These are phyloP conservation scores for Leccinum obscurum DNA, from an alignment of 768 basidiomycete species.

Conservation along the genomic window DNA sequence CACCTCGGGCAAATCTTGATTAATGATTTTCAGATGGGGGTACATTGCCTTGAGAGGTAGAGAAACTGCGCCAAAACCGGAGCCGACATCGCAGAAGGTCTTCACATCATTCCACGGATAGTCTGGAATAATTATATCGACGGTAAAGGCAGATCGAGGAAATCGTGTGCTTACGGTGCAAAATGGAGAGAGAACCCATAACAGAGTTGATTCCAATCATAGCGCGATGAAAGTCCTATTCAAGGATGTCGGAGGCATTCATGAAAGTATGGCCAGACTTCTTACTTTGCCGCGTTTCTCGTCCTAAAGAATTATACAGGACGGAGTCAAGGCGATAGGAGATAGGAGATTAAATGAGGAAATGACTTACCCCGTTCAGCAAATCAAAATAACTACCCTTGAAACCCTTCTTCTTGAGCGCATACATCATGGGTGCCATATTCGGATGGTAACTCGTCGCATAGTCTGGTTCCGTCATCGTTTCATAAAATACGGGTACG, in stretches of 20 bases:
- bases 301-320: slow-evolving; percentile 2
- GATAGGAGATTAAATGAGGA: background rate
- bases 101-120: slow-evolving; percentile 27
- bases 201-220: slow-evolving; percentile 22
- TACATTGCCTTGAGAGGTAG: slow-evolving; percentile 23
- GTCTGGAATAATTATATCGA: slow-evolving; percentile 10
- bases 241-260: slow-evolving; percentile 1
- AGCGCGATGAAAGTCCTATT: slow-evolving; percentile 24
- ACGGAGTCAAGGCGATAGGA: background rate
- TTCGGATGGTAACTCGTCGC: slow-evolving; percentile 24
- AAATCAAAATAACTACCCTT: slow-evolving; percentile 22
- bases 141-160: background rate
- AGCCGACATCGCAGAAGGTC: slow-evolving; percentile 31
- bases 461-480: slow-evolving; percentile 26
- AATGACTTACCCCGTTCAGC: slow-evolving; percentile 20
- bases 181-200: slow-evolving; percentile 25
- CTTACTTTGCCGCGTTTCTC: slow-evolving; percentile 16
- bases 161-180: slow-evolving; percentile 19
- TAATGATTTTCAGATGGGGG: slow-evolving; percentile 27
- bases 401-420: slow-evolving; percentile 17
- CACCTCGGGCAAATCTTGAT: slow-evolving; percentile 33
- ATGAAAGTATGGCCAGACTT: background rate
- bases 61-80: slow-evolving; percentile 31
- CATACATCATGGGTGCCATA: slow-evolving; percentile 23
- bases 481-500: slow-evolving; percentile 23